These are phyloP conservation scores for Pyrenochaeta sp. DNA, from an alignment of 2,329 filamentous ascomycete genomes.

Conservation along the genomic window DNA sequence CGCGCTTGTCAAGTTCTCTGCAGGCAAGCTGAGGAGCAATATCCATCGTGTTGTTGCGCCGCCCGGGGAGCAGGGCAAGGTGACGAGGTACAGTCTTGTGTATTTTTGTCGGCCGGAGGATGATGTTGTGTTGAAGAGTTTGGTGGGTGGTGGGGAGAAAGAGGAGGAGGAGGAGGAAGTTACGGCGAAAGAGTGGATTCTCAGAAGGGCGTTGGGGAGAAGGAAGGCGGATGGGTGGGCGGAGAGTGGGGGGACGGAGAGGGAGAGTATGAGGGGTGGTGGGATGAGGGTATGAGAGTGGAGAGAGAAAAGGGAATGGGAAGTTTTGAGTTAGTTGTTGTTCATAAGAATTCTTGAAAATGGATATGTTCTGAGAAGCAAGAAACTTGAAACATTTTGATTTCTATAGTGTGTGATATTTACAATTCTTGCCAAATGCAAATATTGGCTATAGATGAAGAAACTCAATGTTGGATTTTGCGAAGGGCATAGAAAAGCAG, in stretches of 20 bases:
- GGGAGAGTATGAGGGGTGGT: conserved; percentile 20
- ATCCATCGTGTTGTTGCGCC: conserved; percentile 60
- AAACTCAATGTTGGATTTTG: too few species aligned
- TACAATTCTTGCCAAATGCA: too few species aligned
- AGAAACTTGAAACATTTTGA: background rate
- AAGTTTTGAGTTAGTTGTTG: background rate
- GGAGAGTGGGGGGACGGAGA: conserved; percentile 45
- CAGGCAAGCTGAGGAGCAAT: conserved; percentile 50
- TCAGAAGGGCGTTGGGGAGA: conserved; percentile 49
- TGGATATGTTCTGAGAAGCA: too few species aligned
- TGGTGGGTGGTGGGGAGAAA: conserved; percentile 36
- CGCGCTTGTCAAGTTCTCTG: conserved; percentile 55
- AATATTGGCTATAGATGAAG: too few species aligned
- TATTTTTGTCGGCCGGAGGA: conserved; percentile 61
- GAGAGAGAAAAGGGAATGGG: background rate
- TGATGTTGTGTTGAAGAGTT: conserved; percentile 29
- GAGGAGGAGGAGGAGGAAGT: conserved; percentile 40
- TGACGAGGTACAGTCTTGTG: conserved; percentile 59
- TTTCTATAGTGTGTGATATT: too few species aligned
- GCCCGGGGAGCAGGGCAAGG: conserved; percentile 53
- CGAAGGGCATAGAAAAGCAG: too few species aligned
- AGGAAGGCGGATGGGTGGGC: conserved; percentile 41
- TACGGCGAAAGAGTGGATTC: conserved; percentile 54
- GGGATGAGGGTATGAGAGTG: conserved; percentile 12
- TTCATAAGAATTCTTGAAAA: too few species aligned